phyloP scores from a whole-genome alignment of 139 green algal genomes.

The Nannochloris sp. region DNA sequence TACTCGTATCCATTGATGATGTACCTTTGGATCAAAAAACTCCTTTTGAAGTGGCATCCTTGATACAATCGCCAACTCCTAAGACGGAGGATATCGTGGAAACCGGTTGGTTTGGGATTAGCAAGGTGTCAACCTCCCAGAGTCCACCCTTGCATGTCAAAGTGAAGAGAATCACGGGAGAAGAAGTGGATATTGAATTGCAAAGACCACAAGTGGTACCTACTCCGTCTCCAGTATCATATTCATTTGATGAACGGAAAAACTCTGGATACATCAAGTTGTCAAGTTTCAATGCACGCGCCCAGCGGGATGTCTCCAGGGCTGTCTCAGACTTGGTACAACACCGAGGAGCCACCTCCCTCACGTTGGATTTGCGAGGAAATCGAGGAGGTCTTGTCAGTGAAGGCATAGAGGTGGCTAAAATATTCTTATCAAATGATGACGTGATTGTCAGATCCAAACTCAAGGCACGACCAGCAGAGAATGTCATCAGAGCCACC shows the following conservation, averaged over 20 bases:
- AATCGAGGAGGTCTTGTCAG: conserved; percentile 86
- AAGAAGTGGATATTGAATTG: conserved; percentile 19
- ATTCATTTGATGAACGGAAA: background rate
- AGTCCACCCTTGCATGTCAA: conserved; percentile 9
- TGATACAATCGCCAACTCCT: conserved; percentile 15
- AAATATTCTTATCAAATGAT: conserved; percentile 69
- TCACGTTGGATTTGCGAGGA: conserved; percentile 88
- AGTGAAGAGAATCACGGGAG: conserved; percentile 36
- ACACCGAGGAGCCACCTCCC: conserved; percentile 36
- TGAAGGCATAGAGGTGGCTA: conserved; percentile 76
- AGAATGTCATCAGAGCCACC: conserved; percentile 17
- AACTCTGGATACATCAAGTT: conserved; percentile 52
- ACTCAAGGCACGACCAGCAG: conserved; percentile 14
- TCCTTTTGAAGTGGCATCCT: conserved; percentile 54
- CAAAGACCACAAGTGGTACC: conserved; percentile 22
- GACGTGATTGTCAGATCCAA: conserved; percentile 66
- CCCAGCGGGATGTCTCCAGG: conserved; percentile 54
- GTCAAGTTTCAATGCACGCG: conserved; percentile 65
- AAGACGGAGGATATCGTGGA: background rate
- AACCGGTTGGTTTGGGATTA: background rate
- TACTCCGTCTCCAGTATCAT: background rate
- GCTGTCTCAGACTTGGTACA: conserved; percentile 48
- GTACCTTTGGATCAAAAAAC: conserved; percentile 25
- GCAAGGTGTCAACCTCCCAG: background rate
- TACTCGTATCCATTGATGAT: conserved; percentile 69